Conservation (phyloP, 495 filamentous ascomycete genomes). For the Podospora comata region DNA sequence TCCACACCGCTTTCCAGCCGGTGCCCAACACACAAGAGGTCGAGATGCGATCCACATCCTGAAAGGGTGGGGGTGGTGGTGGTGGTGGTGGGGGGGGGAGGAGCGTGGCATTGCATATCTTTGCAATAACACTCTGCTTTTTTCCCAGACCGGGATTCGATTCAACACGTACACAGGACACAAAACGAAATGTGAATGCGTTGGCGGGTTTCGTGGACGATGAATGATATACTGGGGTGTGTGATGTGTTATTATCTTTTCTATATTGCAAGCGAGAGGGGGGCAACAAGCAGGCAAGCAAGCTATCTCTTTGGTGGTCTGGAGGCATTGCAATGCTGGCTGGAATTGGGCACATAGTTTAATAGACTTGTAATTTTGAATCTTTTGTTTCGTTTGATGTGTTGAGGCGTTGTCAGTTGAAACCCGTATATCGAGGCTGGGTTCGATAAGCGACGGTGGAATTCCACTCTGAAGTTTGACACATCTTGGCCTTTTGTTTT, state of each 20-base stretch:
- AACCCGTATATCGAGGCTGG: background rate
- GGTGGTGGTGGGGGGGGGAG: background rate
- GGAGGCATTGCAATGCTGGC: background rate
- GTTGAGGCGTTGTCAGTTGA: background rate
- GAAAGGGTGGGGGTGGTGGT: background rate
- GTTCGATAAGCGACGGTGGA: background rate
- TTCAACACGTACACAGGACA: background rate
- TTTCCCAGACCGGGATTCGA: slow-evolving; percentile 1
- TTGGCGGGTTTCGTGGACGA: background rate
- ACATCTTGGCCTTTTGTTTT: background rate
- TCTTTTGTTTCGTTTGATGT: background rate
- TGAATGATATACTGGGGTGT: background rate
- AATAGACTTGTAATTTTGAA: slow-evolving; percentile 31
- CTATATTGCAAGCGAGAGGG: slow-evolving; percentile 5
- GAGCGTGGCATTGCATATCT: background rate
- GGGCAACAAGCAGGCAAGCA: background rate
- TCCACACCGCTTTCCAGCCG: background rate
- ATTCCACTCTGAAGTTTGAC: background rate
- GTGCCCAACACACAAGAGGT: background rate
- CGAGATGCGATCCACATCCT: background rate
- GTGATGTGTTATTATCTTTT: slow-evolving; percentile 1
- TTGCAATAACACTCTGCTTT: background rate
- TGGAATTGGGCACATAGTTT: slow-evolving; percentile 19
- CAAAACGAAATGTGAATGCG: slow-evolving; percentile 1
- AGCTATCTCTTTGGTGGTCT: background rate